Percentiles rank a stretch among this genome's conserved stretches.
Evolutionary conservation across 2,329 filamentous ascomycete genomes (phyloP).

Genomic region (Diaporthe amygdali): DNA sequence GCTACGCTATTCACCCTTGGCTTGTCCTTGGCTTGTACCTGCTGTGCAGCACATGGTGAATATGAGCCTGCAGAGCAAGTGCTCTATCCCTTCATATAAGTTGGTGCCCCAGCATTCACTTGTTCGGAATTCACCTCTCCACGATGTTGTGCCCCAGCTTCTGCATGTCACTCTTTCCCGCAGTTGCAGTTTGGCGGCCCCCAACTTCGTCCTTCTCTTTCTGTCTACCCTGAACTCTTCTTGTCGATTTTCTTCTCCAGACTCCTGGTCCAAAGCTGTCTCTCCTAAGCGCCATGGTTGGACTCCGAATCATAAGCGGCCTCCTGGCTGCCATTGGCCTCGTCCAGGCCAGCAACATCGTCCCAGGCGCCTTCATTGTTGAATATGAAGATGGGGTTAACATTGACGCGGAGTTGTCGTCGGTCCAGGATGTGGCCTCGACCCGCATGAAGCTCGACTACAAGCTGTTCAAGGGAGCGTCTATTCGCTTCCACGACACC

Average conservation of each 20-base stretch:
- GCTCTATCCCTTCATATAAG: not conserved
- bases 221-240: not conserved
- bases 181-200: not conserved
- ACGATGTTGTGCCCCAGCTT: not conserved
- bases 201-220: not conserved
- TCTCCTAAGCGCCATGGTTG: not conserved
- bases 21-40: not conserved
- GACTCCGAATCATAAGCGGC: not conserved
- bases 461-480: slow-evolving; percentile 59
- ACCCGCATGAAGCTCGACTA: slow-evolving; percentile 55
- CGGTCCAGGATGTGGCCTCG: slow-evolving; percentile 44
- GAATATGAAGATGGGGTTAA: slow-evolving; percentile 57
- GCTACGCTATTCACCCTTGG: not conserved
- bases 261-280: not conserved
- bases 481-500: slow-evolving; percentile 55
- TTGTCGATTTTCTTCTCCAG: not conserved
- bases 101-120: not conserved
- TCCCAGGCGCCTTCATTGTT: slow-evolving; percentile 57
- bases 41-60: not conserved
- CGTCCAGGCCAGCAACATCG: slow-evolving; percentile 30
- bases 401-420: slow-evolving; percentile 43
- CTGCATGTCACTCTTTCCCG: slow-evolving; percentile 1
- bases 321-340: slow-evolving; percentile 7
- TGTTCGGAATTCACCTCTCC: not conserved
- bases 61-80: not conserved